Conservation (phyloP, 768 basidiomycete species). For the Tricholoma hemisulphureum region DNA sequence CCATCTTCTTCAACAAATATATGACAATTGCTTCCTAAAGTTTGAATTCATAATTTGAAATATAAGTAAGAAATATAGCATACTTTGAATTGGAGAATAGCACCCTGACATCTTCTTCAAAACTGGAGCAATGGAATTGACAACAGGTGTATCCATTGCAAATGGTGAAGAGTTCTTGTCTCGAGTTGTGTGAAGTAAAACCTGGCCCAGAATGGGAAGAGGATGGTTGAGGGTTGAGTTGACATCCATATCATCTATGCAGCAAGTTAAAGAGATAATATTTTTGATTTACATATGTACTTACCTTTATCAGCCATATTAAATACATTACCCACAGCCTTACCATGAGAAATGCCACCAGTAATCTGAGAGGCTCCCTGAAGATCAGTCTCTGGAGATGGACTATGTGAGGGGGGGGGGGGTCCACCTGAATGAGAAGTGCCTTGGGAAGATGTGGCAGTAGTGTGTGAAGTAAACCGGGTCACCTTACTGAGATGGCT, state of each 20-base stretch:
- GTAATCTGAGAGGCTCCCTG: slow-evolving; percentile 10
- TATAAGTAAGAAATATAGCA: neutral
- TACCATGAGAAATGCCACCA: slow-evolving; percentile 6
- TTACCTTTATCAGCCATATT: slow-evolving; percentile 13
- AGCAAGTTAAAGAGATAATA: neutral
- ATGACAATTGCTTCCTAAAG: neutral
- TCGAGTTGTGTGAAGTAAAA: neutral
- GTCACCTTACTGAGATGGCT: no score
- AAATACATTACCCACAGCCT: slow-evolving; percentile 15
- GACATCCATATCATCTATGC: neutral
- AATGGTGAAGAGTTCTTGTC: neutral
- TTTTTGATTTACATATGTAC: neutral
- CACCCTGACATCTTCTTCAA: neutral
- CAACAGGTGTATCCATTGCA: neutral
- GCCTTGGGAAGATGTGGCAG: neutral
- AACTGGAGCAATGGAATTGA: neutral
- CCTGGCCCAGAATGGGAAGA: neutral
- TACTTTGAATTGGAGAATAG: slow-evolving; percentile 5
- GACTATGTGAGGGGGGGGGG: neutral
- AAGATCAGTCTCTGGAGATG: neutral
- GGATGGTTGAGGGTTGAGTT: neutral
- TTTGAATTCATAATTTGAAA: neutral
- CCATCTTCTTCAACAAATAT: slow-evolving; percentile 9
- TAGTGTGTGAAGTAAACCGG: neutral
- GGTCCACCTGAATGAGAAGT: neutral